Evolutionary conservation across 2,329 filamentous ascomycete genomes (phyloP).

Genomic region (Colletotrichum sp.): DNA sequence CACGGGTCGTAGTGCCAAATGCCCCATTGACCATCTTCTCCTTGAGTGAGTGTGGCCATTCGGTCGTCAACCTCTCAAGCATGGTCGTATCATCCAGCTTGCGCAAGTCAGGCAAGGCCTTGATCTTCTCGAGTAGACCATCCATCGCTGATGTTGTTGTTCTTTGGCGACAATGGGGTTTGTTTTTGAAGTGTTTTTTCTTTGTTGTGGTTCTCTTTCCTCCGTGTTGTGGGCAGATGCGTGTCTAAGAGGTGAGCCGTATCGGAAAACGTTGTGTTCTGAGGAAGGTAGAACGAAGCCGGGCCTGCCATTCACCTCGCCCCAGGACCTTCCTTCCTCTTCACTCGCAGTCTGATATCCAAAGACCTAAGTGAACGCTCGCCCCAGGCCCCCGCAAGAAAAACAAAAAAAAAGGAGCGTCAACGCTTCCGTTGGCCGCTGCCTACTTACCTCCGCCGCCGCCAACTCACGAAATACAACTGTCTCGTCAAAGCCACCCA

Average conservation of each 20-base stretch:
- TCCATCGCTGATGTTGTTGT: background rate
- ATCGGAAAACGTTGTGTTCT: background rate
- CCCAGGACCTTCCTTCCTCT: no score
- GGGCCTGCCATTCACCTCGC: no score
- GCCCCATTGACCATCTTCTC: background rate
- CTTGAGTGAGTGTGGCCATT: background rate
- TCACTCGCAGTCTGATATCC: no score
- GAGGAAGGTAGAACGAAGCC: background rate
- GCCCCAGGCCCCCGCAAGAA: no score
- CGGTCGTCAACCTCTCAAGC: background rate
- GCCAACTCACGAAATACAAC: no score
- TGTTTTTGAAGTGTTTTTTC: background rate
- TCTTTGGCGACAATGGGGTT: background rate
- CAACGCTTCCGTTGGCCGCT: no score
- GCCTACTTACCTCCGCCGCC: no score
- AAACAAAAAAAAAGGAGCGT: no score
- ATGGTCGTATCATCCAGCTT: fast-evolving
- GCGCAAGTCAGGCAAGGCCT: background rate
- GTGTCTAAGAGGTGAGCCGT: background rate
- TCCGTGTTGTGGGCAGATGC: background rate
- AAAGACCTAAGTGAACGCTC: no score
- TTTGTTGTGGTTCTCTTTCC: background rate
- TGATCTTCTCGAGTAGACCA: background rate
- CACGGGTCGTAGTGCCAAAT: background rate
- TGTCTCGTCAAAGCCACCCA: no score